Conservation (phyloP, 2,329 filamentous ascomycete species). For the Fusarium buharicum region DNA sequence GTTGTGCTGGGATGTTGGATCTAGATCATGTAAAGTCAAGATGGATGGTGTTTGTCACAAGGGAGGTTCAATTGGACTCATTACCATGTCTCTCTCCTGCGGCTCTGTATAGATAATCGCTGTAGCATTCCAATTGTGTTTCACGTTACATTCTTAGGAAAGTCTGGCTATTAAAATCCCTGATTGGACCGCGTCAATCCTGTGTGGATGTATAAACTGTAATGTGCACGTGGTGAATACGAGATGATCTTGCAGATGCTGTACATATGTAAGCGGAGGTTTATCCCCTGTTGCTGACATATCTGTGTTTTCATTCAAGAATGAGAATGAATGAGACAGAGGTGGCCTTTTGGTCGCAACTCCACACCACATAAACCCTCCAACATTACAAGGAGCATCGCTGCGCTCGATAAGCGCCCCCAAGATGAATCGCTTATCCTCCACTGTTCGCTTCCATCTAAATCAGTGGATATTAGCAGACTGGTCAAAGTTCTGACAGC, state of each 20-base stretch:
- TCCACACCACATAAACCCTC: too few relatives aligned
- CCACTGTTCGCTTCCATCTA: background rate
- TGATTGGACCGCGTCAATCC: background rate
- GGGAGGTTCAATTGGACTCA: constrained; percentile 19
- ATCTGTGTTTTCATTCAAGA: background rate
- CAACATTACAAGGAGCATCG: too few relatives aligned
- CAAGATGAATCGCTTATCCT: background rate
- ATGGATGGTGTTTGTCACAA: background rate
- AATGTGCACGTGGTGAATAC: too few relatives aligned
- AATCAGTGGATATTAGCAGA: background rate
- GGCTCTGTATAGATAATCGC: background rate
- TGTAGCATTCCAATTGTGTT: constrained; percentile 19
- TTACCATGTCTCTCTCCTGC: background rate
- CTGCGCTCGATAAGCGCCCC: too few relatives aligned
- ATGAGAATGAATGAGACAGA: constrained; percentile 9
- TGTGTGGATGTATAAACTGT: too few relatives aligned
- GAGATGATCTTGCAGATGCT: too few relatives aligned
- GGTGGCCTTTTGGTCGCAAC: background rate
- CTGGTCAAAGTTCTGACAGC: constrained; percentile 8
- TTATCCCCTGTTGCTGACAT: too few relatives aligned
- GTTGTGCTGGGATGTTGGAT: background rate
- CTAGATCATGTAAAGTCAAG: background rate
- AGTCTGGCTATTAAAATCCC: background rate
- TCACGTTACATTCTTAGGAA: background rate
- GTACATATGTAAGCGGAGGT: too few relatives aligned